A percentile compares a stretch with the other conserved stretches of the same genome.
Evolutionary conservation across 805 yeast species (phyloP).

Genomic region (Ogataea glucozyma): DNA sequence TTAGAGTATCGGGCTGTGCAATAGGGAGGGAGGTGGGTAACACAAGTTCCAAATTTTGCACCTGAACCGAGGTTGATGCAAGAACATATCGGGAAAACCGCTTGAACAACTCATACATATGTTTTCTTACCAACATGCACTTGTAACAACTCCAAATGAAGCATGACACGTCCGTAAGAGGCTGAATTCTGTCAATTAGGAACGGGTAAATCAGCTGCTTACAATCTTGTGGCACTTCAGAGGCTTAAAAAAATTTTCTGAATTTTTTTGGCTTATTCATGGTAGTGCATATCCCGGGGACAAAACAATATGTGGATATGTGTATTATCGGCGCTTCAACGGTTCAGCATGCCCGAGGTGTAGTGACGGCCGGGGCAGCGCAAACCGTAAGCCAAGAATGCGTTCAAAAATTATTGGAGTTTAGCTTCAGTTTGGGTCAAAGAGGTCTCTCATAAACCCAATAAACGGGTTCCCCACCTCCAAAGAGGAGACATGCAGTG

Average conservation of each 20-base stretch:
- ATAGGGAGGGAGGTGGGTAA: no score
- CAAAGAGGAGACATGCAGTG: slow-evolving; percentile 1
- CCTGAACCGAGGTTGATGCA: no score
- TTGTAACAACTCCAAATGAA: no score
- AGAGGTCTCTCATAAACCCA: background rate
- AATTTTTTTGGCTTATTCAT: background rate
- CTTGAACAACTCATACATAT: no score
- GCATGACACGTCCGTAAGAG: no score
- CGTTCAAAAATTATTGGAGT: background rate
- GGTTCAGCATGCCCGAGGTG: slow-evolving; percentile 1
- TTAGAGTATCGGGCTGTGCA: background rate
- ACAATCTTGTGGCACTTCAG: background rate
- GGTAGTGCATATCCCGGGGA: slow-evolving; percentile 6
- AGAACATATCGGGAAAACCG: no score
- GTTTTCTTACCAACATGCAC: no score
- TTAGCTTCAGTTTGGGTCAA: background rate
- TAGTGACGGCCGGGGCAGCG: background rate
- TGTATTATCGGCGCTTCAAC: background rate
- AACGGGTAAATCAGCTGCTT: background rate
- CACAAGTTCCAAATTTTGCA: no score
- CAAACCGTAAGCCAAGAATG: background rate
- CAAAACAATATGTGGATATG: background rate
- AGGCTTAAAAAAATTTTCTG: no score
- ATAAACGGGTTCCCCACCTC: slow-evolving; percentile 5
- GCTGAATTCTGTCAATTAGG: no score